Evolutionary conservation across 257 asterid genomes (phyloP), one percentile per base, ranked within the genome.

Genomic region (Solanum sejunctum): DNA sequence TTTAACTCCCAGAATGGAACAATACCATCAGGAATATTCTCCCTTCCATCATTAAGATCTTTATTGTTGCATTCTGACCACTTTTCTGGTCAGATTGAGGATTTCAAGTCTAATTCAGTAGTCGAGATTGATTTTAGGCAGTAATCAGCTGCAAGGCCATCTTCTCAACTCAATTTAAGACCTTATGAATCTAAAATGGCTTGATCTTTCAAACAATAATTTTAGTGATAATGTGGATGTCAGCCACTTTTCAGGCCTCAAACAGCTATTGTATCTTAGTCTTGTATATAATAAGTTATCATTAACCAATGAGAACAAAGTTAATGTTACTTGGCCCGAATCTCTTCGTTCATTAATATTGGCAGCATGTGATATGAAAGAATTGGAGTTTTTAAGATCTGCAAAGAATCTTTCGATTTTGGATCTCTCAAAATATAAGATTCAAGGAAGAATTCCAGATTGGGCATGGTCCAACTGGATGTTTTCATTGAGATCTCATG

Each of bases 261-360:
- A n/a, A n/a, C 66, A 60, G 3, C 66, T 60, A 10, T 20, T 1
- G 0, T 10, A 0, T 9, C 28, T 58, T 9, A 4, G 13, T n/a
- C 32, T 58, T 9, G n/a, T 28, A 60, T 10, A 58, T 6, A 58
- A 28, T 28, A 28, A 28, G n/a, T n/a, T 58, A 6, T 58, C 66
- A 58, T 58, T 20, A 3, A 58, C 66, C 1, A 58, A 58, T n/a
- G 66, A 58, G 3, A 9, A 36, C 5, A 0, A 58, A 58, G 66
- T 58, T n/a, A 58, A 58, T 3, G 9, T 6, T 1, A 2, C 0
- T 20, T n/a, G 1, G 67, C 8, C 67, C 0, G 7, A 60, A n/a
- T 60, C 15, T 60, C 67, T 60, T 60, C 0, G 0, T 3, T 0
- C 0, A 2, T 10, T 60, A n/a, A 0, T 1, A 4, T n/a, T 60